Conservation (phyloP, 2,329 filamentous ascomycete genomes). For the Dothiorella sarmentorum region DNA sequence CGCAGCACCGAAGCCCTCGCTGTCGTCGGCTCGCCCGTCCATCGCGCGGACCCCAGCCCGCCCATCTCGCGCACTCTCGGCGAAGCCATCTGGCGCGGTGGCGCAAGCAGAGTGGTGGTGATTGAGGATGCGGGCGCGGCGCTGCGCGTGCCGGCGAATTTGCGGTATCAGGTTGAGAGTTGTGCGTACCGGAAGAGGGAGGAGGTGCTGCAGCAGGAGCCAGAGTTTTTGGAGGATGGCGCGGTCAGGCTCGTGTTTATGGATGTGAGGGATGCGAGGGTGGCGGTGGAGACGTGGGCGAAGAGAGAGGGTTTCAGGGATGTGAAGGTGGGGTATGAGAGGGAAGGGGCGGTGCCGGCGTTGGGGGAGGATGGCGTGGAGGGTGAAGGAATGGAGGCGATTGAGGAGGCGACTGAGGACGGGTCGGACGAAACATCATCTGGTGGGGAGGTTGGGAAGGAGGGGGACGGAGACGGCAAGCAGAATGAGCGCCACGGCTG, state of each 20-base stretch:
- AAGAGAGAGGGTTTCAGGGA: neutral
- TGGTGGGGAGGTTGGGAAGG: too few relatives aligned
- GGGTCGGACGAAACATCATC: too few relatives aligned
- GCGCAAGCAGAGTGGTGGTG: neutral
- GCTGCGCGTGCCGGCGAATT: neutral
- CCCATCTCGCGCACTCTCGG: neutral
- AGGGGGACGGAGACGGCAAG: neutral
- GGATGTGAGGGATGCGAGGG: neutral
- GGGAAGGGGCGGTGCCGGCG: neutral
- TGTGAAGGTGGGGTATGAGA: neutral
- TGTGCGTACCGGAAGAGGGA: neutral
- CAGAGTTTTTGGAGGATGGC: neutral
- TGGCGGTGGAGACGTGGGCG: neutral
- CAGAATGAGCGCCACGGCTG: neutral
- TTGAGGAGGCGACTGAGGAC: neutral
- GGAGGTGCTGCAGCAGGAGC: neutral
- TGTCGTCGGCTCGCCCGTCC: neutral
- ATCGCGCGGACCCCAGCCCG: neutral
- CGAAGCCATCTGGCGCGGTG: neutral
- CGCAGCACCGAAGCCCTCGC: neutral
- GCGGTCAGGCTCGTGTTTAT: neutral
- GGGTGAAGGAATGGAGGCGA: neutral
- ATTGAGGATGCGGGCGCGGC: neutral
- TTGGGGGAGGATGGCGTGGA: neutral
- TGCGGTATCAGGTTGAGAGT: neutral